Percentiles rank a stretch among this genome's conserved stretches.
These are phyloP conservation scores for Aspergillus ruber DNA, from an alignment of 2,329 filamentous ascomycete species.

Conservation along the genomic window DNA sequence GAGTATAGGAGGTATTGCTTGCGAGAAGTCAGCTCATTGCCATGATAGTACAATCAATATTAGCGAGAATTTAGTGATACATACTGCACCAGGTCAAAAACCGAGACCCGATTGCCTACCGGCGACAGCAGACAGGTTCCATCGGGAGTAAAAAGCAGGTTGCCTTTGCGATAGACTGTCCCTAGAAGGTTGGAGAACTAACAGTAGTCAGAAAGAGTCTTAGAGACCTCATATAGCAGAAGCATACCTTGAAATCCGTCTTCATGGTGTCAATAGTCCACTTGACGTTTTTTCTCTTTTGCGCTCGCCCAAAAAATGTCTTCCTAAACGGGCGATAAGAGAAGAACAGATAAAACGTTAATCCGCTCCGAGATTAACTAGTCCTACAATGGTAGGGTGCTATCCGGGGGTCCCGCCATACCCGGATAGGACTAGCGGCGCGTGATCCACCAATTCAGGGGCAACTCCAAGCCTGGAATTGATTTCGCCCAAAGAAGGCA, in stretches of 20 bases:
- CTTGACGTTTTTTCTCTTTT: slow-evolving; percentile 9
- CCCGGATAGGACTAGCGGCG: slow-evolving; percentile 9
- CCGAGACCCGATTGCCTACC: slow-evolving; percentile 89
- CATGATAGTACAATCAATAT: not conserved
- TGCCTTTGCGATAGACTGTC: slow-evolving; percentile 97
- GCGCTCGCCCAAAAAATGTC: slow-evolving; percentile 14
- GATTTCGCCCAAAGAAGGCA: slow-evolving; percentile 11
- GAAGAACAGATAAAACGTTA: slow-evolving; percentile 19
- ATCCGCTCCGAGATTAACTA: slow-evolving; percentile 22
- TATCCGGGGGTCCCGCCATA: slow-evolving; percentile 19
- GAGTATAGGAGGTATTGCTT: slow-evolving; percentile 44
- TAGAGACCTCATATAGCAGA: not conserved
- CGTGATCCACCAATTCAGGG: slow-evolving; percentile 26
- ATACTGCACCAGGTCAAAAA: slow-evolving; percentile 95
- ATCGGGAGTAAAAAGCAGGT: slow-evolving; percentile 92
- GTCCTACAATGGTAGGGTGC: slow-evolving; percentile 21
- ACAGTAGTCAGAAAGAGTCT: slow-evolving; percentile 2
- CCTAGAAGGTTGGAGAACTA: slow-evolving; percentile 98
- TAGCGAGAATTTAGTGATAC: slow-evolving; percentile 2
- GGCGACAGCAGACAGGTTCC: slow-evolving; percentile 93
- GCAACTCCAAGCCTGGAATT: slow-evolving; percentile 11
- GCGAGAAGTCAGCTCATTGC: slow-evolving; percentile 5
- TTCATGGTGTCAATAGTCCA: slow-evolving; percentile 61
- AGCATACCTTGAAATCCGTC: slow-evolving; percentile 87
- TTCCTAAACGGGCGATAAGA: slow-evolving; percentile 21